Evolutionary conservation across 1,284 basidiomycete species (phyloP).

Genomic region (Trichosporon coremiiforme): DNA sequence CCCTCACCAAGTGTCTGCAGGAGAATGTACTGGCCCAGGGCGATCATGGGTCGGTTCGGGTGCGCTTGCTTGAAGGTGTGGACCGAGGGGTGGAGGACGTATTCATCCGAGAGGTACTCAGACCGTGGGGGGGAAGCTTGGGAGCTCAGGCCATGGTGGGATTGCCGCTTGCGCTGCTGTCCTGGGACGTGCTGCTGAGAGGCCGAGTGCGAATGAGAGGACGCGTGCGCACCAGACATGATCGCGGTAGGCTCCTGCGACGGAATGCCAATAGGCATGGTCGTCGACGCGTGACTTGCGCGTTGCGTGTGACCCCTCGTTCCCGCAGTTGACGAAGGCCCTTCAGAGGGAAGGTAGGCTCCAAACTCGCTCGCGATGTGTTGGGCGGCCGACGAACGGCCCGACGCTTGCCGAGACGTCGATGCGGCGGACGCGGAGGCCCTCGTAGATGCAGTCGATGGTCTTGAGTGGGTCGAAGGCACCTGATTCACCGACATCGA

Average conservation of each 20-base stretch:
- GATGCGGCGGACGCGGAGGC: conserved; percentile 28
- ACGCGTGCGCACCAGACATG: conserved; percentile 35
- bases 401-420: conserved; percentile 22
- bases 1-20: conserved; percentile 95
- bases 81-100: conserved; percentile 72
- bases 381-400: conserved; percentile 25
- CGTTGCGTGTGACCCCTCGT: conserved; percentile 23
- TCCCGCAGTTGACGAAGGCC: conserved; percentile 11
- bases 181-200: conserved; percentile 15
- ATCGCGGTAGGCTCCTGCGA: conserved; percentile 37
- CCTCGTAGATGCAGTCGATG: conserved; percentile 30
- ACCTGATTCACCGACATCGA: conserved; percentile 17
- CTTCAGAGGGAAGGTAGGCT: conserved; percentile 23
- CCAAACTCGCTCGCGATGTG: conserved; percentile 34
- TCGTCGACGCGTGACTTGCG: conserved; percentile 31
- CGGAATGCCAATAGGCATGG: conserved; percentile 41
- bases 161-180: conserved; percentile 45
- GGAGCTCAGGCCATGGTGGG: conserved; percentile 36
- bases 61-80: conserved; percentile 80
- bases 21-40: conserved; percentile 92
- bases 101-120: conserved; percentile 53
- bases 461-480: conserved; percentile 23
- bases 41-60: conserved; percentile 80
- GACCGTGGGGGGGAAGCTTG: conserved; percentile 43
- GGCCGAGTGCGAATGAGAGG: conserved; percentile 39